phyloP scores from a whole-genome alignment of 108 stramenopile species.

The Nitzschia sp. region DNA sequence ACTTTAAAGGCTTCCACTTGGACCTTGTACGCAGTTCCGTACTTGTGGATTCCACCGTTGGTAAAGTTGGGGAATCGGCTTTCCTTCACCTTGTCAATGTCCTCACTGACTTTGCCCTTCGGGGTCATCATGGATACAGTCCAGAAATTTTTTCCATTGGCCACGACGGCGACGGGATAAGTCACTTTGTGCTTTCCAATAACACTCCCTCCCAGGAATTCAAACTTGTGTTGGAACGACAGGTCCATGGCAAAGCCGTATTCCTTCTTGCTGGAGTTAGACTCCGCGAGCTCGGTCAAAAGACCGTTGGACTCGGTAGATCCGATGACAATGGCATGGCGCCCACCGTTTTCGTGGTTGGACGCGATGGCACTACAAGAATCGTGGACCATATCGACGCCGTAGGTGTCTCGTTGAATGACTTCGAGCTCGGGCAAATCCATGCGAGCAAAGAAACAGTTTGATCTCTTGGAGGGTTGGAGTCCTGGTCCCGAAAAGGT shows the following conservation, averaged over 20 bases:
- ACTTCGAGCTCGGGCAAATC: conserved; percentile 14
- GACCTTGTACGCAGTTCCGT: conserved; percentile 16
- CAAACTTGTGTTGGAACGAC: not conserved
- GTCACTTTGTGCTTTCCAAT: conserved; percentile 14
- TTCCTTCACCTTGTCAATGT: conserved; percentile 8
- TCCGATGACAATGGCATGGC: conserved; percentile 24
- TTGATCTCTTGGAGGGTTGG: not conserved
- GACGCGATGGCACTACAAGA: conserved; percentile 29
- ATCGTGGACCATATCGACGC: not conserved
- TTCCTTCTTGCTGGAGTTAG: not conserved
- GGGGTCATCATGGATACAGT: conserved; percentile 23
- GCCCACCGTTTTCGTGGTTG: conserved; percentile 4
- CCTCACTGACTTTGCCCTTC: conserved; percentile 8
- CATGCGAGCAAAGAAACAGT: conserved; percentile 23
- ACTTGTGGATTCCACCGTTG: conserved; percentile 27
- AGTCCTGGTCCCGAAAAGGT: not conserved
- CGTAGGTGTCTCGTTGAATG: conserved; percentile 16
- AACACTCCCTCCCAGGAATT: conserved; percentile 14
- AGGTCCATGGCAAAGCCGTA: conserved; percentile 23
- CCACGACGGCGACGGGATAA: conserved; percentile 20
- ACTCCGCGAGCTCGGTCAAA: conserved; percentile 10
- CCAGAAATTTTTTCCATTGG: conserved; percentile 1
- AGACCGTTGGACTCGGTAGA: conserved; percentile 25
- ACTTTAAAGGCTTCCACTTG: conserved; percentile 19
- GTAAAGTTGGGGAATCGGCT: conserved; percentile 27